These are phyloP conservation scores for Ciborinia camelliae DNA, from an alignment of 2,329 filamentous ascomycete species.

Conservation along the genomic window DNA sequence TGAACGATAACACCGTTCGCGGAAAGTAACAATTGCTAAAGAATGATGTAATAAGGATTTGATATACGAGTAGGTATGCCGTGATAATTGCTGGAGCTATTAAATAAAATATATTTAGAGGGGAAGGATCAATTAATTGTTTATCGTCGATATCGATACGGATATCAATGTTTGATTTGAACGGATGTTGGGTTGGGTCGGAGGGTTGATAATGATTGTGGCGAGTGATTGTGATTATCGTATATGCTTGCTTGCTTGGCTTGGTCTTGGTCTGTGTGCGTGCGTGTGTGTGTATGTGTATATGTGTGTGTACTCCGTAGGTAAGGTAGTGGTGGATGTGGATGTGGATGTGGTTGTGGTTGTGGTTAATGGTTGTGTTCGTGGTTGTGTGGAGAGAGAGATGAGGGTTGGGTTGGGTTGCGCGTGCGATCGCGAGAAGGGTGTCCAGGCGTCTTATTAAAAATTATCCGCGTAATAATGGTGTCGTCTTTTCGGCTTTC, in stretches of 20 bases:
- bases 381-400: not conserved
- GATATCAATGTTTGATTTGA: slow-evolving; percentile 1
- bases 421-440: not conserved
- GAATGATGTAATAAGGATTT: slow-evolving; percentile 32
- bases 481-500: too few species aligned
- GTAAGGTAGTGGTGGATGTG: too few species aligned
- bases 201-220: slow-evolving; percentile 14
- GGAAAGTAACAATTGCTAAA: slow-evolving; percentile 34
- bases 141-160: not conserved
- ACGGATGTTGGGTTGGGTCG: not conserved
- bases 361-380: too few species aligned
- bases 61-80: not conserved
- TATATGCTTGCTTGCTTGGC: not conserved
- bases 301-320: too few species aligned
- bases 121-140: not conserved
- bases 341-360: too few species aligned
- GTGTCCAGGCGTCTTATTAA: not conserved
- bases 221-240: slow-evolving; percentile 13
- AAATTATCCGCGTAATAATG: not conserved
- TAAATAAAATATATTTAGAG: not conserved
- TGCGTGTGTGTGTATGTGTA: too few species aligned
- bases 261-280: too few species aligned
- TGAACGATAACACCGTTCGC: slow-evolving; percentile 24
- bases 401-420: not conserved
- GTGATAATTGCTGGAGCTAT: not conserved